Evolutionary conservation across 305 asterid genomes (phyloP), one percentile per base, ranked within the genome.

Genomic region (Fraxinus paxiana): DNA sequence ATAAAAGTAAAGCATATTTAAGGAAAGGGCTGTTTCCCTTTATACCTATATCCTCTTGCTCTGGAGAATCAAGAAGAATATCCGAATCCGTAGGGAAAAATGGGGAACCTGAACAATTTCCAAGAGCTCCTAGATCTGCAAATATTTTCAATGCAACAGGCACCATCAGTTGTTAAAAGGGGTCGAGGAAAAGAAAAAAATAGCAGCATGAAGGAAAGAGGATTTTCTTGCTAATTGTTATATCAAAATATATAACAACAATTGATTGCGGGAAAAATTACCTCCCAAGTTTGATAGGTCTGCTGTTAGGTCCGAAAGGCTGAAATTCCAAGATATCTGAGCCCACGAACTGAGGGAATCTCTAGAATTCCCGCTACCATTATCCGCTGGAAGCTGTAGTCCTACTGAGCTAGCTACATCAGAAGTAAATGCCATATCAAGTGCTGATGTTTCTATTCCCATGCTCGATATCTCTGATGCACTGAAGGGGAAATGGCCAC

Each of bases 71-170:
- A 10, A 91, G 96, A 80, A 93, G 88, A 84, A 93, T 87, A 77
- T 93, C 97, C 63, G 97, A 91, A 84, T 90, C 94, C 12, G 97
- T 92, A 59, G 89, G 92, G 84, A 93, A 85, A 85, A 93, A 93
- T 0, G 97, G 97, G 41, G 96, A 91, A 79, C 94, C 90, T 10
- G 93, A 91, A 80, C 92, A 92, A 76, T 90, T 93, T 81, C 92
- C 97, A 59, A 93, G 91, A 70, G 91, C 88, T 80, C 97, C 97
- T 85, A 93, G 85, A 84, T 93, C 97, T 93, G 97, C 83, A 84
- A 43, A 73, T 1, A 51, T 33, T 7, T 9, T 37, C 43, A 33
- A 73, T 77, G 75, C 30, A 80, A 31, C 38, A 51, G 10, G 34
- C 33, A 73, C 13, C 34, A 78, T 18, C 61, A 80, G 65, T 12